Conservation (phyloP, 176 grass and related monocot species). For the Tillandsia fasciculata region DNA sequence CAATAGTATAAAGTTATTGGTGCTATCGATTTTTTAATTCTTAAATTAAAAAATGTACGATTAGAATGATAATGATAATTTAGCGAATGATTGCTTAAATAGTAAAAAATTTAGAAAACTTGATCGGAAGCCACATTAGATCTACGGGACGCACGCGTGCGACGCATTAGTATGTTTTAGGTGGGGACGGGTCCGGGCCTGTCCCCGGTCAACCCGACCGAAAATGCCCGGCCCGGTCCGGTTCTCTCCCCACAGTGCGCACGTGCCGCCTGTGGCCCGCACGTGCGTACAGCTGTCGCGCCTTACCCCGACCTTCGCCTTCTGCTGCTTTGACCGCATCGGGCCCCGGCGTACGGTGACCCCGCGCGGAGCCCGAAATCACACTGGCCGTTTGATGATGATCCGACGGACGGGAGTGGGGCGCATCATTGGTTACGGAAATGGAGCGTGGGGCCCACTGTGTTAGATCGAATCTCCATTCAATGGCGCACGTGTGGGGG, state of each 20-base stretch:
- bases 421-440: not conserved
- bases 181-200: constrained; percentile 18
- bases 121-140: not conserved
- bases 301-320: not conserved
- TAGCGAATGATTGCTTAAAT: too few species aligned
- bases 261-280: constrained; percentile 30
- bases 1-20: too few species aligned
- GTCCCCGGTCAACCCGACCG: constrained; percentile 40
- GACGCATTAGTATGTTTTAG: constrained; percentile 2
- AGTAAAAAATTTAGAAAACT: too few species aligned
- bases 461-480: too few species aligned
- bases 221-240: constrained; percentile 3
- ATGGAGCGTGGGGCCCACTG: too few species aligned
- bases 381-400: not conserved
- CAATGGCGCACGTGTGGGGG: too few species aligned
- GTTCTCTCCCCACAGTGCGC: constrained; percentile 6
- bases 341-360: constrained; percentile 11
- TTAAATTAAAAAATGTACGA: too few species aligned
- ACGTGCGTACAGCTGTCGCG: constrained; percentile 32
- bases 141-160: constrained; percentile 2
- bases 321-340: constrained; percentile 9
- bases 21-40: too few species aligned
- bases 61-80: too few species aligned
- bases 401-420: not conserved
- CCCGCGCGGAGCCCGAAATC: not conserved